Evolutionary conservation across 345 rosid genomes (phyloP).

Genomic region (Pelargonium nanum): DNA sequence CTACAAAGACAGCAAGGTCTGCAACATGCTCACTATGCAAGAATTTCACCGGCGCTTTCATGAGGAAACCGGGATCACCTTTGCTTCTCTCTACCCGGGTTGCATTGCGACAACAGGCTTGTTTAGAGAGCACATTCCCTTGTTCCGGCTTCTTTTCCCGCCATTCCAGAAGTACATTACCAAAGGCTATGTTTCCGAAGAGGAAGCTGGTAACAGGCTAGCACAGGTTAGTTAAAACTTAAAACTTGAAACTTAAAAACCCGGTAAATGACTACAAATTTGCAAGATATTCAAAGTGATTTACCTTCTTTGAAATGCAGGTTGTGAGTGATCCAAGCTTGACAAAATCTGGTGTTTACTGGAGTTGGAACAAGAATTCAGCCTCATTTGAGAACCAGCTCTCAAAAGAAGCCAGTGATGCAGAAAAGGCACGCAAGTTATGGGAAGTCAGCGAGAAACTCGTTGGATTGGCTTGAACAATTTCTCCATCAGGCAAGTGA

Average conservation of each 20-base stretch:
- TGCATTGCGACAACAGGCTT: constrained; percentile 96
- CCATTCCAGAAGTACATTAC: constrained; percentile 98
- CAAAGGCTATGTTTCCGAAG: constrained; percentile 89
- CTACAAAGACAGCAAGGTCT: constrained; percentile 96
- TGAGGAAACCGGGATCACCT: constrained; percentile 72
- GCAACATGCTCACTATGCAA: constrained; percentile 96
- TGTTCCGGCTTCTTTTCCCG: constrained; percentile 84
- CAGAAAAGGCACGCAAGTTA: constrained; percentile 74
- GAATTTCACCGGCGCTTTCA: constrained; percentile 91
- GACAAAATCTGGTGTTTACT: constrained; percentile 85
- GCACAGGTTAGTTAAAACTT: constrained; percentile 52
- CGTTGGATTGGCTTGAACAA: constrained; percentile 60
- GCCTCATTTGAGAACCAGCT: constrained; percentile 93
- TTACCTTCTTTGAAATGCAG: constrained; percentile 14
- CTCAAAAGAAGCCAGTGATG: constrained; percentile 85
- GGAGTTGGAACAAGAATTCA: constrained; percentile 96
- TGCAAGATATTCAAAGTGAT: neutral
- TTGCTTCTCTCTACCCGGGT: constrained; percentile 92
- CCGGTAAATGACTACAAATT: neutral
- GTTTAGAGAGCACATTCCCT: constrained; percentile 91
- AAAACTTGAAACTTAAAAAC: too few species aligned
- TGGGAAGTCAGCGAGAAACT: constrained; percentile 98
- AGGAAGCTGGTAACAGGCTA: constrained; percentile 83
- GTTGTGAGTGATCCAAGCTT: constrained; percentile 78
- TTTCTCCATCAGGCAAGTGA: neutral